Conservation (phyloP, 1,139 yeast species). For the Pichia sp. region DNA sequence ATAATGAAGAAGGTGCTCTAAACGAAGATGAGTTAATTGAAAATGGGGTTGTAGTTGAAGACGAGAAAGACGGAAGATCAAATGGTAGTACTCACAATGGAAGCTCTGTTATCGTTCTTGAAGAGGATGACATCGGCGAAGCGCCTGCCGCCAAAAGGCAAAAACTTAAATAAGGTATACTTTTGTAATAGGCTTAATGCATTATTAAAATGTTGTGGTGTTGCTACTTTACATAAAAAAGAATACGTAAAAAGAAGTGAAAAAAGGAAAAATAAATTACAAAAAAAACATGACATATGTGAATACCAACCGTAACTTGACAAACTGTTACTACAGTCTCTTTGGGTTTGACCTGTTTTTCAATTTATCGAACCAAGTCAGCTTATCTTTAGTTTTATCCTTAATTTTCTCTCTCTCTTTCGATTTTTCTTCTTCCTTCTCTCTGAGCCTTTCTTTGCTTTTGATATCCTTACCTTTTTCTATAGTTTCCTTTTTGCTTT, state of each 20-base stretch:
- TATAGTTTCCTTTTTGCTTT: neutral
- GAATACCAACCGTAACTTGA: neutral
- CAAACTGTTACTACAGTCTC: neutral
- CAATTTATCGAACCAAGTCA: conserved; percentile 34
- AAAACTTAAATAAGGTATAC: neutral
- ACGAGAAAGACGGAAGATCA: neutral
- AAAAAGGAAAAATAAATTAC: neutral
- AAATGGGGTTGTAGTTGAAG: conserved; percentile 13
- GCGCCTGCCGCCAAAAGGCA: neutral
- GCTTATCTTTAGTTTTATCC: conserved; percentile 22
- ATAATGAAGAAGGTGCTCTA: conserved; percentile 21
- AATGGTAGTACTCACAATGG: neutral
- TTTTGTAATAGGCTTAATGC: neutral
- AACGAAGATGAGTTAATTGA: conserved; percentile 18
- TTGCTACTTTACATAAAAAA: conserved; percentile 3
- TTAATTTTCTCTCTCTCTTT: neutral
- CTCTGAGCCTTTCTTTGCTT: neutral
- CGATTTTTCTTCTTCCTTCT: neutral
- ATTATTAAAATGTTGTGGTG: neutral
- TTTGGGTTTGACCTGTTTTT: conserved; percentile 33
- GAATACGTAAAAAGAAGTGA: neutral
- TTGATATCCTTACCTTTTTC: neutral
- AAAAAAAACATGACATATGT: too few relatives aligned
- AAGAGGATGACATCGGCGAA: conserved; percentile 6
- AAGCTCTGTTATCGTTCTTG: neutral